Conservation (phyloP, 306 rosid species). For the Pachyrhizus erosus region DNA sequence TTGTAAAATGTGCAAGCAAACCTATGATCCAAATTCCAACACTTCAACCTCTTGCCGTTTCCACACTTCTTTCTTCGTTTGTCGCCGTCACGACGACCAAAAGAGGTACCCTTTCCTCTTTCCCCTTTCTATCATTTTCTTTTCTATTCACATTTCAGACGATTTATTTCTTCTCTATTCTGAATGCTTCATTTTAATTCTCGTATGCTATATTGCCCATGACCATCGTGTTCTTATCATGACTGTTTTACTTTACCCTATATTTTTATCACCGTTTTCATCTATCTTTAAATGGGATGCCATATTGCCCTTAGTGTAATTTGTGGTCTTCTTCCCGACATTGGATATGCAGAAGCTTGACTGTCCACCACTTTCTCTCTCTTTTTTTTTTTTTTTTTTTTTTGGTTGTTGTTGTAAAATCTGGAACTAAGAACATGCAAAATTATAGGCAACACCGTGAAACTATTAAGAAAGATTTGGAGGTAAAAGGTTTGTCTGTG, state of each 20-base stretch:
- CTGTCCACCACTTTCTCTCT: neutral
- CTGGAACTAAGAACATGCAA: neutral
- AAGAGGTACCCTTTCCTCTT: constrained; percentile 56
- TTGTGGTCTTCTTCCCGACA: neutral
- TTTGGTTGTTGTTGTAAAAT: neutral
- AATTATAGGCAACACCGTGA: too few species aligned
- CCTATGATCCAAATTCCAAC: constrained; percentile 55
- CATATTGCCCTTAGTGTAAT: neutral
- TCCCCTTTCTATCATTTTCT: neutral
- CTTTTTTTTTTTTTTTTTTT: too few species aligned
- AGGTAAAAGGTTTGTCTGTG: too few species aligned
- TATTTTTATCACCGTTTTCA: neutral
- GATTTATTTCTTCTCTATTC: neutral
- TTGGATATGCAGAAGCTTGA: neutral
- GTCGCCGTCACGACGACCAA: constrained; percentile 97
- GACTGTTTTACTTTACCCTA: neutral
- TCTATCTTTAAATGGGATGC: neutral
- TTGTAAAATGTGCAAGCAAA: constrained; percentile 71
- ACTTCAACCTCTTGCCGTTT: constrained; percentile 77
- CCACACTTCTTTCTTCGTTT: constrained; percentile 86
- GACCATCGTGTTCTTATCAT: neutral
- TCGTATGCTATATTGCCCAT: neutral
- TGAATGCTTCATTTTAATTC: neutral
- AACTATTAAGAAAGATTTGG: too few species aligned
- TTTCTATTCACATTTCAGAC: too few species aligned